Conservation (phyloP, 768 basidiomycete species). For the Galerina marginata region DNA sequence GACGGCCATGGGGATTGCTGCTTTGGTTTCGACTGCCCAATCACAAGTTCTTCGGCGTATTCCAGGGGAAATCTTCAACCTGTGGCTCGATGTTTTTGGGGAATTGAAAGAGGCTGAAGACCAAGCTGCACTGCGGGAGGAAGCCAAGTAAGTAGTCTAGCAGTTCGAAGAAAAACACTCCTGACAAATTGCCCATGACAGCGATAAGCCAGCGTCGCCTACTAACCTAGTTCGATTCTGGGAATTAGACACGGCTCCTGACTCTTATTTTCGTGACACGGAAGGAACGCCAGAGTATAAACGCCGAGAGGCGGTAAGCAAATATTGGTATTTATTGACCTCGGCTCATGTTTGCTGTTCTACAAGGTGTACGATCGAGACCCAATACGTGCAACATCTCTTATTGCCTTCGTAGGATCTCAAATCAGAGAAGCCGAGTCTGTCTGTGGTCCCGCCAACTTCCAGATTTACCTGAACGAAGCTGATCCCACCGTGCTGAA, state of each 20-base stretch:
- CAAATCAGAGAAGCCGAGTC: constrained; percentile 70
- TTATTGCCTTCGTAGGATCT: constrained; percentile 63
- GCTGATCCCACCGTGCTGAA: constrained; percentile 77
- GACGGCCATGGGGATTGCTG: constrained; percentile 80
- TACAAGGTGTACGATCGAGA: constrained; percentile 71
- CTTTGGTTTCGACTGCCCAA: constrained; percentile 75
- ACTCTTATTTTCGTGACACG: constrained; percentile 62
- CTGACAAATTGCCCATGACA: not conserved
- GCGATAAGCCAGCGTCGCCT: constrained; percentile 36
- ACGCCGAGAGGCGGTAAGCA: constrained; percentile 72
- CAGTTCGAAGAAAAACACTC: not conserved
- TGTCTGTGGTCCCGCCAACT: constrained; percentile 57
- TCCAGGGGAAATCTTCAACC: constrained; percentile 76
- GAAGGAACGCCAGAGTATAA: constrained; percentile 76
- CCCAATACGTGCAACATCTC: constrained; percentile 67
- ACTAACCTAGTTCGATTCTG: constrained; percentile 64
- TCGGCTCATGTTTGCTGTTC: constrained; percentile 5
- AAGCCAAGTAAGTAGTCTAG: constrained; percentile 35
- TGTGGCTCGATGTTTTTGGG: constrained; percentile 90
- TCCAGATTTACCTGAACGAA: constrained; percentile 68
- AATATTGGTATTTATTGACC: constrained; percentile 4
- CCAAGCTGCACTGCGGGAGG: constrained; percentile 27
- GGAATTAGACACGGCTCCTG: constrained; percentile 68
- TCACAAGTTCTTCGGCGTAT: constrained; percentile 75
- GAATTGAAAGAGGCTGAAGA: constrained; percentile 78